A percentile compares a stretch with the other conserved stretches of the same genome.
Evolutionary conservation across 1,284 basidiomycete species (phyloP).

Genomic region (Paramarasmius palmivorus): DNA sequence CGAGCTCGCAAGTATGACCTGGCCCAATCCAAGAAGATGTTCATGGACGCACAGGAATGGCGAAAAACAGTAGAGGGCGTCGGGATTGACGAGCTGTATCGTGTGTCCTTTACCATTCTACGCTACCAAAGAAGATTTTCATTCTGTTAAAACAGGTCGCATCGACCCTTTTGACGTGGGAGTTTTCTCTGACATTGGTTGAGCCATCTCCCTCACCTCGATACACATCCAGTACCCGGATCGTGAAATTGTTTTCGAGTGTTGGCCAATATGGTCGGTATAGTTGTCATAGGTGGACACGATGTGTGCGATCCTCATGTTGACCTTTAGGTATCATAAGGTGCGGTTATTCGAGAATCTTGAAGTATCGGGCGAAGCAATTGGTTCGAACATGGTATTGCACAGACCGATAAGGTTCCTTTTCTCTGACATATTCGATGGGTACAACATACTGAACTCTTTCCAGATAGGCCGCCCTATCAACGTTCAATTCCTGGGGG

Average conservation of each 20-base stretch:
- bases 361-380: not conserved
- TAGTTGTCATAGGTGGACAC: too few relatives aligned
- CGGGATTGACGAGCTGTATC: slow-evolving; percentile 55
- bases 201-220: too few relatives aligned
- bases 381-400: not conserved
- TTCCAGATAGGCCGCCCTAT: slow-evolving; percentile 64
- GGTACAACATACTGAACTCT: too few relatives aligned
- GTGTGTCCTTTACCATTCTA: too few relatives aligned
- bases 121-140: too few relatives aligned
- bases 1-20: slow-evolving; percentile 63
- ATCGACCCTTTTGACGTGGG: slow-evolving; percentile 52
- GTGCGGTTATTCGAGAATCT: slow-evolving; percentile 29
- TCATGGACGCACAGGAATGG: slow-evolving; percentile 52
- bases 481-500: slow-evolving; percentile 63
- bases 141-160: slow-evolving; percentile 12
- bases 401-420: slow-evolving; percentile 59
- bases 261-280: slow-evolving; percentile 62
- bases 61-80: slow-evolving; percentile 48
- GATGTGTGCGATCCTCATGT: not conserved
- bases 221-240: slow-evolving; percentile 50
- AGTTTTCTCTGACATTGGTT: too few relatives aligned
- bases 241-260: slow-evolving; percentile 63
- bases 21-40: slow-evolving; percentile 35
- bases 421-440: not conserved
- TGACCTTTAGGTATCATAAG: slow-evolving; percentile 55